A percentile compares a stretch with the other conserved stretches of the same genome.
Evolutionary conservation across 441 rosid genomes (phyloP).

Genomic region (Melastoma candidum): DNA sequence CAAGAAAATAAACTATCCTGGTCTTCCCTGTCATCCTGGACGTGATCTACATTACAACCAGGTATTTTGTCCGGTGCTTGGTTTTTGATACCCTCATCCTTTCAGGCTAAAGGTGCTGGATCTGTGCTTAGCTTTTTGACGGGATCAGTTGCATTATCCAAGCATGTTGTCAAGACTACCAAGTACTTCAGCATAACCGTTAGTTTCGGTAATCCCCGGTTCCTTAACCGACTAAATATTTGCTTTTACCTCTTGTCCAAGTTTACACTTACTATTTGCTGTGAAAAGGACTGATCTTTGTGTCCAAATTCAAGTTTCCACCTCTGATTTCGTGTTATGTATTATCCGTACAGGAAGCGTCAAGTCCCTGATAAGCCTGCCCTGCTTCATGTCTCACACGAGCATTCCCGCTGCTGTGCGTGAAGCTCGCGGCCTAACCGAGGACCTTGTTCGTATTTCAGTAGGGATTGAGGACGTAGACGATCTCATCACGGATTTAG

Average conservation of each 20-base stretch:
- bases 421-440: slow-evolving; percentile 83
- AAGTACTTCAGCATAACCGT: slow-evolving; percentile 89
- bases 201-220: slow-evolving; percentile 63
- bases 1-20: slow-evolving; percentile 75
- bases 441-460: slow-evolving; percentile 82
- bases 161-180: slow-evolving; percentile 77
- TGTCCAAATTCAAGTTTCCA: too few relatives aligned
- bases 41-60: slow-evolving; percentile 76
- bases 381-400: slow-evolving; percentile 97
- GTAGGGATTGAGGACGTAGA: slow-evolving; percentile 87
- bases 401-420: slow-evolving; percentile 76
- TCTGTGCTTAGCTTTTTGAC: slow-evolving; percentile 88
- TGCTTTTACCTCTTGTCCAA: too few relatives aligned
- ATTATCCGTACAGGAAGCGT: slow-evolving; percentile 54
- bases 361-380: slow-evolving; percentile 92
- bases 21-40: slow-evolving; percentile 81
- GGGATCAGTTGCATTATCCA: slow-evolving; percentile 72
- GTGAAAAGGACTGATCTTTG: too few relatives aligned
- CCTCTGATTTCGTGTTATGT: not conserved
- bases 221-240: not conserved
- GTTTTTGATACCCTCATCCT: not conserved
- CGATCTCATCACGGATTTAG: slow-evolving; percentile 80
- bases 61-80: slow-evolving; percentile 23
- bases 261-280: too few relatives aligned
- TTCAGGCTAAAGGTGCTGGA: slow-evolving; percentile 89